These are phyloP conservation scores for Thelephora terrestris DNA, from an alignment of 1,284 basidiomycete species.

Conservation along the genomic window DNA sequence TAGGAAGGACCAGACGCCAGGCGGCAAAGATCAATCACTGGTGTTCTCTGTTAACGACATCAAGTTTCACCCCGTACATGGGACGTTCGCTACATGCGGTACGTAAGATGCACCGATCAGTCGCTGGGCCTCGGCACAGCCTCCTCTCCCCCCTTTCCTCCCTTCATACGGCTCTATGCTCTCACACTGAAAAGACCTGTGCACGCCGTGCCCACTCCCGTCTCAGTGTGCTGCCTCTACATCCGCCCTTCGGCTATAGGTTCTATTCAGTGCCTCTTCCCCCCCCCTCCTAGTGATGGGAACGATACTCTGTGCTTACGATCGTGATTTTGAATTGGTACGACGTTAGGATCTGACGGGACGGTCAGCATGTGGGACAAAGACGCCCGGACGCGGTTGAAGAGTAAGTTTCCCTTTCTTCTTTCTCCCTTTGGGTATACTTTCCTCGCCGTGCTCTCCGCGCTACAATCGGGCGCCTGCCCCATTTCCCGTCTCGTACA, in stretches of 20 bases:
- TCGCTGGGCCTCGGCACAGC: too few species aligned
- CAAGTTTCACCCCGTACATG: constrained; percentile 85
- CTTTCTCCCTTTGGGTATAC: not conserved
- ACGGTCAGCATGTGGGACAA: constrained; percentile 88
- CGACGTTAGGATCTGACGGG: constrained; percentile 54
- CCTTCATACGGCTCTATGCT: too few species aligned
- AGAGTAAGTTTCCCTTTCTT: constrained; percentile 43
- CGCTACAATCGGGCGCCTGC: not conserved
- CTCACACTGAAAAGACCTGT: too few species aligned
- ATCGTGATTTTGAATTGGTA: not conserved
- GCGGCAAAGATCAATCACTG: constrained; percentile 63
- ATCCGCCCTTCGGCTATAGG: too few species aligned
- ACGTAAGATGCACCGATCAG: constrained; percentile 21
- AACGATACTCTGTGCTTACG: too few species aligned
- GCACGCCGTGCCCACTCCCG: too few species aligned
- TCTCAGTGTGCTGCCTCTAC: too few species aligned
- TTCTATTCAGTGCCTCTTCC: not conserved
- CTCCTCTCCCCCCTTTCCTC: not conserved
- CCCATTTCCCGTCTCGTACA: too few species aligned
- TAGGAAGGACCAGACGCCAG: constrained; percentile 61
- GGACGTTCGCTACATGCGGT: constrained; percentile 92
- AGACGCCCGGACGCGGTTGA: constrained; percentile 80
- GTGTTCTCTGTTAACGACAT: constrained; percentile 91
- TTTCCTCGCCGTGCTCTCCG: not conserved
- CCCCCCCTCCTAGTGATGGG: not conserved